A percentile compares a stretch with the other conserved stretches of the same genome.
These are phyloP conservation scores for Boletus subcaerulescens DNA, from an alignment of 768 basidiomycete genomes.

Conservation along the genomic window DNA sequence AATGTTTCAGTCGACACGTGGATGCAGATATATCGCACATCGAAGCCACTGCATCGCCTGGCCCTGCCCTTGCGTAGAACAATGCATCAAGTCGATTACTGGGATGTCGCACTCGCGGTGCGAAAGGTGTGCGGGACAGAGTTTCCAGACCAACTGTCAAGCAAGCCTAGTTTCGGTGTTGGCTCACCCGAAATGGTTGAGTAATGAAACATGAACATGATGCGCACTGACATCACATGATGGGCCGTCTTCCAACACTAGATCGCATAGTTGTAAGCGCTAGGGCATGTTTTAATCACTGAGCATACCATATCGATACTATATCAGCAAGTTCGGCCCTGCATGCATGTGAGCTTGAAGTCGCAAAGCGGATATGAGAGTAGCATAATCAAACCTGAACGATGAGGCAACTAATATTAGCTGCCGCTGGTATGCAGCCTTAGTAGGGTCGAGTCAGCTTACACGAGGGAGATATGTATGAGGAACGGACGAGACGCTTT, in stretches of 20 bases:
- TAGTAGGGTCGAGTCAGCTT: neutral
- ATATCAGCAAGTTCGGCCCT: neutral
- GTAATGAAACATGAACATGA: no score
- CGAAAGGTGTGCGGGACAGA: neutral
- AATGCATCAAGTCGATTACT: neutral
- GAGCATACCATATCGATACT: no score
- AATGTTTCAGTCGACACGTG: slow-evolving; percentile 18
- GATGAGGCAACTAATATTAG: neutral
- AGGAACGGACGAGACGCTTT: no score
- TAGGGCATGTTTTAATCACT: neutral
- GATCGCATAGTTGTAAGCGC: neutral
- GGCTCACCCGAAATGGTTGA: neutral
- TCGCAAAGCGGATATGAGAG: neutral
- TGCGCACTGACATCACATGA: no score
- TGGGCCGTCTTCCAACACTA: no score
- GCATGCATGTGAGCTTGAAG: neutral
- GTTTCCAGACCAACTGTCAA: neutral
- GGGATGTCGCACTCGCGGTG: neutral
- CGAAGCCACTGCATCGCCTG: neutral
- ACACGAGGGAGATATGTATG: neutral
- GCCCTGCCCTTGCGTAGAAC: neutral
- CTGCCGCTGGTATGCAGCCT: no score
- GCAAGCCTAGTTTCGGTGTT: neutral
- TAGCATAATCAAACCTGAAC: neutral
- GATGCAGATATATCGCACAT: neutral